A percentile compares a stretch with the other conserved stretches of the same genome.
phyloP scores from a whole-genome alignment of 1,284 basidiomycete species.

The Cystobasidiaceae sp. region DNA sequence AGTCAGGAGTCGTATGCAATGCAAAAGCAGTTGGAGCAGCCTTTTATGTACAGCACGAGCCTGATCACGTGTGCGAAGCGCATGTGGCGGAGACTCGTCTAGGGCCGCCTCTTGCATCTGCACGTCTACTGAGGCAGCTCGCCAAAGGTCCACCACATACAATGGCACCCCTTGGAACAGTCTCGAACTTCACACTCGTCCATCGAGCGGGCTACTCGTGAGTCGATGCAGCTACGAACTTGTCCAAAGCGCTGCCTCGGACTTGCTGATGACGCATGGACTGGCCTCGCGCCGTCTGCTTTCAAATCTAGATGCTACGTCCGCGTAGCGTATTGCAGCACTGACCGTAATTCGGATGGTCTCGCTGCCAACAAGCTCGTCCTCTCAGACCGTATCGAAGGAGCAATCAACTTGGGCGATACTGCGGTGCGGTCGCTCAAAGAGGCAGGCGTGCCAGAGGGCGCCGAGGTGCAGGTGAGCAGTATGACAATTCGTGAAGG shows the following conservation, averaged over 20 bases:
- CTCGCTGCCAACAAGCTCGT: slow-evolving; percentile 6
- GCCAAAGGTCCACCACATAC: background rate
- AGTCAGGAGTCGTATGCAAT: no score
- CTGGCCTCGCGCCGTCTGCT: no score
- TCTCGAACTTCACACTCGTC: slow-evolving; percentile 14
- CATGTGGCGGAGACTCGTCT: no score
- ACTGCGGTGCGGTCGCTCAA: slow-evolving; percentile 14
- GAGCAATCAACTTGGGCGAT: slow-evolving; percentile 24
- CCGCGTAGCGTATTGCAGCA: slow-evolving; percentile 19
- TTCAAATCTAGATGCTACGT: slow-evolving; percentile 8
- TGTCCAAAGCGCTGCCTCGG: background rate
- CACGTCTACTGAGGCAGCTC: no score
- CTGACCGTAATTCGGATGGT: background rate
- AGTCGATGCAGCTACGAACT: background rate
- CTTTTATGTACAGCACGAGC: no score
- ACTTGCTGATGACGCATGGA: background rate
- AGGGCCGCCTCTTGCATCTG: background rate
- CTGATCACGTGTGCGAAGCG: no score
- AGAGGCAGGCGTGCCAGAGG: slow-evolving; percentile 24
- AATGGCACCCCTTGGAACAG: slow-evolving; percentile 10
- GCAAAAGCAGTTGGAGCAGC: no score
- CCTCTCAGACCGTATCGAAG: slow-evolving; percentile 13
- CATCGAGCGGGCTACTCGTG: slow-evolving; percentile 24
- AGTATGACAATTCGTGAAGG: no score
- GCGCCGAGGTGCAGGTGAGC: slow-evolving; percentile 22